Evolutionary conservation across 2,329 filamentous ascomycete genomes (phyloP), one percentile per base, ranked within the genome.

Genomic region (Clonostachys sp.): DNA sequence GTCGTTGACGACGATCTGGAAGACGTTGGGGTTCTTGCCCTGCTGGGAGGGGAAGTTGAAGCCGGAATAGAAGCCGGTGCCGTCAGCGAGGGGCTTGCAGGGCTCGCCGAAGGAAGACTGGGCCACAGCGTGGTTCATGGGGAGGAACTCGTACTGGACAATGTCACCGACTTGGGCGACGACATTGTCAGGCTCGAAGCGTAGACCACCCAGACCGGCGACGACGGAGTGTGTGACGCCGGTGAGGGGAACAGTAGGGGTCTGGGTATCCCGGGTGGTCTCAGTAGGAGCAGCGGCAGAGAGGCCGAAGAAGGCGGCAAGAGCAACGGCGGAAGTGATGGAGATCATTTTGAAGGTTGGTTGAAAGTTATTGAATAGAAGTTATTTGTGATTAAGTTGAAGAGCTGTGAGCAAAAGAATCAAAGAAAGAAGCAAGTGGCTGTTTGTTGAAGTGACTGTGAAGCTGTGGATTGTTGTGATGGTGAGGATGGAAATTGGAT

Each of bases 121-220:
- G 3, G 55, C 67, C 39, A 81, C 64, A 16, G 70, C 71, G 68
- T 80, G 77, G 63, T 74, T 77, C 49, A 54, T 57, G 12, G 77
- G 70, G 51, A 71, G 72, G 67, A 75, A 81, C 56, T 76, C 72
- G 66, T 73, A 82, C 63, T 81, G 76, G 48, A 82, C 59, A 5
- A 74, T 53, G 50, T 78, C 74, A 49, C 77, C 77, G 7, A 70
- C 48, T 13, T 64, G 59, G 16, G 77, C 78, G 4, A 67, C 68
- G 39, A 78, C 63, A 52, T 69, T 72, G 51, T 73, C 64, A 2
- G 79, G 79, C 44, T 71, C 66, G 61, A 81, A 82, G 44, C 57
- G 59, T 34, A 80, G 67, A 41, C 70, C 70, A 30, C 61, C 65
- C 5, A 62, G 65, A 48, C 72, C 73, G 46, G 68, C 73, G n/a